Base-by-base conservation (phyloP, 768 basidiomycete species). In the Chlorophyllum brunneum region DNA sequence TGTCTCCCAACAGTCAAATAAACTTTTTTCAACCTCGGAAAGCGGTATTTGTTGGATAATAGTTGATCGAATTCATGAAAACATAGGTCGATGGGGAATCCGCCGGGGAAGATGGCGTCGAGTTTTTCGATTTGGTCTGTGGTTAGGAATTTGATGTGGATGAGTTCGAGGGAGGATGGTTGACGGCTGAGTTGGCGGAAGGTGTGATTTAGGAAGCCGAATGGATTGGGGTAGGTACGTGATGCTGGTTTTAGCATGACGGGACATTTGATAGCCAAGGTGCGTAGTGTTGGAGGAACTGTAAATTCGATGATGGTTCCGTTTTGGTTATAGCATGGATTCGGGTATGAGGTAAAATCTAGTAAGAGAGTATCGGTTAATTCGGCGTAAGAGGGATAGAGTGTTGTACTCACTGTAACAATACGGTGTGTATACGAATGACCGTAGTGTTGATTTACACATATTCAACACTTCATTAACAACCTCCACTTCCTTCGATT, bases 351-450 rank as follows among this genome's bases (percentile, higher is more conserved):
- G 7, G 51, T 44, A 26, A 52, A 52, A 38, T 45, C 51, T 52
- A n/a, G 22, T 15, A 13, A 45, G 16, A 41, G 22, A 16, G 16
- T 4, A 36, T 16, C 8, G 36, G 40, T 42, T 23, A 29, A 6
- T n/a, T 52, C 38, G 41, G 20, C 24, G 18, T 13, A 39, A 18
- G 37, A 23, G 7, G 7, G 18, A 31, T 9, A 9, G 10, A 11
- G 22, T 8, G 13, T n/a, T 26, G 6, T 13, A 44, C 51, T 38
- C n/a, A 52, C 51, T 52, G n/a, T 44, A 38, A 23, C 43, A 41
- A 31, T 45, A 52, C 5, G 51, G 51, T 11, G 51, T 52, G 43
- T 45, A 52, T 16, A 52, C 51, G 22, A 52, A 45, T n/a, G 51
- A 45, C 30, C 37, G 43, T 30, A 52, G 26, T 4, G 42, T 52